Conservation (phyloP, 768 basidiomycete genomes). For the Tulasnella sp. region DNA sequence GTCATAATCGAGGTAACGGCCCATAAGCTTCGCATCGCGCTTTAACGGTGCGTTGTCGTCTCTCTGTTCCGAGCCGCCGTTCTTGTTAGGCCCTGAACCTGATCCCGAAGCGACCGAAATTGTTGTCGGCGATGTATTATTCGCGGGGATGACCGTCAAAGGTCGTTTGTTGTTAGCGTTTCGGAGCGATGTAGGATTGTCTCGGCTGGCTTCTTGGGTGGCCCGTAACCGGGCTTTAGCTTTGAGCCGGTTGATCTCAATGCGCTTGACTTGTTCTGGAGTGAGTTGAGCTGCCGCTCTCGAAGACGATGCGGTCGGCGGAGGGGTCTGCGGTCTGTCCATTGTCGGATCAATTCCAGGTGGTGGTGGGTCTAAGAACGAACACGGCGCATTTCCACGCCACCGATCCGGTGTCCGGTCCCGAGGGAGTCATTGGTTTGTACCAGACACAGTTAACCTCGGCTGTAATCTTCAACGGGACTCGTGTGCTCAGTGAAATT, state of each 20-base stretch:
- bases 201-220: conserved; percentile 41
- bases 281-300: conserved; percentile 42
- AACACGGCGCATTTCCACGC: neutral
- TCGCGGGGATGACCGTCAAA: conserved; percentile 52
- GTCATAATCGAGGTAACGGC: conserved; percentile 96
- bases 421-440: neutral
- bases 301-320: conserved; percentile 5
- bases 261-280: conserved; percentile 63
- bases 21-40: conserved; percentile 67
- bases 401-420: neutral
- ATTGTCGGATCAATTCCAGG: neutral
- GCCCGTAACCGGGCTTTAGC: conserved; percentile 69
- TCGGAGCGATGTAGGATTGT: conserved; percentile 34
- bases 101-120: conserved; percentile 37
- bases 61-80: neutral
- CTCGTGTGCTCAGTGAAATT: neutral
- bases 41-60: conserved; percentile 45
- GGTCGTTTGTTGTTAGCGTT: conserved; percentile 79
- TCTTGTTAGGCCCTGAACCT: conserved; percentile 25
- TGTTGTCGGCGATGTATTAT: conserved; percentile 57
- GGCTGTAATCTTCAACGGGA: neutral
- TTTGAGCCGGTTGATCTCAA: conserved; percentile 76
- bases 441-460: neutral
- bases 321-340: conserved; percentile 16
- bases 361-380: neutral